Base-by-base conservation (phyloP, 805 yeast species). In the Candida ortonii region DNA sequence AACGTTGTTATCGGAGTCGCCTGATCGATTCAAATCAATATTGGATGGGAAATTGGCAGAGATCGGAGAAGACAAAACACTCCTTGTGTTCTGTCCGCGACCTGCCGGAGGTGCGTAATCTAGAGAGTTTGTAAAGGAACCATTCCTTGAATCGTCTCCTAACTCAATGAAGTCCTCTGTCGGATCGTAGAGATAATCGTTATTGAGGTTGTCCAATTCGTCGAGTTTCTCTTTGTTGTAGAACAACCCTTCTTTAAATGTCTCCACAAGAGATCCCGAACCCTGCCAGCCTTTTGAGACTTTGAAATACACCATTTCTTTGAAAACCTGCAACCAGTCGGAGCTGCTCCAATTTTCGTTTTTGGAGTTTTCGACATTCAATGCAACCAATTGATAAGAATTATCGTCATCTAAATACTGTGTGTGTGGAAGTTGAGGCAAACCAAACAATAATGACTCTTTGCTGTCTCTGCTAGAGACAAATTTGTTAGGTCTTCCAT, bases 361-460 rank as follows among this genome's bases (percentile, higher is more conserved):
- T 4, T 53, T 12, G 11, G 66, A 54, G 34, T 62, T 62, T 6
- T 39, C 43, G 15, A 62, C 43, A 36, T 62, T 62, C 20, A 62
- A 36, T 2, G 50, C 38, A 10, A 60, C 54, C 25, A 62, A 46
- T 35, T 59, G 59, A 22, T 42, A 48, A 1, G 65, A 47, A 20
- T 55, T 46, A 22, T 54, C 55, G 16, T 42, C 42, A 34, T 56
- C 67, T 30, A 84, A 50, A 42, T 80, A 79, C 47, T 77, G 73
- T 20, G 78, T 75, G 39, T 71, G 77, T 3, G 94, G 94, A 49
- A 84, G 66, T 15, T 78, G 74, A 5, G 94, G 94, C 40, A 84
- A 65, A 0, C 81, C 90, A 62, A 81, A 84, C 21, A 84, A 61
- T 49, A 84, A 54, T 2, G 86, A 78, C 1, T 63, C 49, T 13